These are phyloP conservation scores for Biscutella laevigata DNA, from an alignment of 441 rosid species.

Conservation along the genomic window DNA sequence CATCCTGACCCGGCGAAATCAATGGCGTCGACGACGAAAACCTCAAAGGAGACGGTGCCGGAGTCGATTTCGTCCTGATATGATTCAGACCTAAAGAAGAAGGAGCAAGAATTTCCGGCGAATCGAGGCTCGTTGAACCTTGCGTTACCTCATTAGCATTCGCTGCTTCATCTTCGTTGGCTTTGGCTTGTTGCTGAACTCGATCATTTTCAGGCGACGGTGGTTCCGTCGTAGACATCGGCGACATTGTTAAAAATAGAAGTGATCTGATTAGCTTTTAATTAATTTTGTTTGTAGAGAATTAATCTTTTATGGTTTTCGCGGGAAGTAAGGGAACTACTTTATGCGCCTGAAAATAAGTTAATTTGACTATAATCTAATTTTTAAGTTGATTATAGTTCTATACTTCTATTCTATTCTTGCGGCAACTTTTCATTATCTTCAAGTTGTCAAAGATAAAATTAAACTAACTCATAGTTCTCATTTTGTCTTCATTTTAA, in stretches of 20 bases:
- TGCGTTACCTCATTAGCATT: slow-evolving; percentile 1
- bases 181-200: slow-evolving; percentile 15
- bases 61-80: slow-evolving; percentile 61
- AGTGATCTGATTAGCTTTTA: not conserved
- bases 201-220: slow-evolving; percentile 24
- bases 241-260: slow-evolving; percentile 7
- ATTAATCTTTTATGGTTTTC: too few species aligned
- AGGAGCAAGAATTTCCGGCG: slow-evolving; percentile 44
- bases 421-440: too few species aligned
- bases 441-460: too few species aligned
- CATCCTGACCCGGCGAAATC: slow-evolving; percentile 22
- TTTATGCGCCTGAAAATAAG: too few species aligned
- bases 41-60: slow-evolving; percentile 48
- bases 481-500: too few species aligned
- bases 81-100: slow-evolving; percentile 70
- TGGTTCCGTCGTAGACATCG: slow-evolving; percentile 35
- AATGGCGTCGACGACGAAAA: too few species aligned
- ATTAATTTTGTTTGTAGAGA: not conserved
- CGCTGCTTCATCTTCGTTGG: slow-evolving; percentile 6
- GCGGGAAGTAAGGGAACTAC: too few species aligned
- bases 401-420: too few species aligned
- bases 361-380: too few species aligned
- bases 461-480: too few species aligned
- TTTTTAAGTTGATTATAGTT: too few species aligned
- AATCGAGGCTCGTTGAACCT: slow-evolving; percentile 14